A percentile compares a stretch with the other conserved stretches of the same genome.
Evolutionary conservation across 176 grass and related monocot species (phyloP).

Genomic region (Microstegium vimineum): DNA sequence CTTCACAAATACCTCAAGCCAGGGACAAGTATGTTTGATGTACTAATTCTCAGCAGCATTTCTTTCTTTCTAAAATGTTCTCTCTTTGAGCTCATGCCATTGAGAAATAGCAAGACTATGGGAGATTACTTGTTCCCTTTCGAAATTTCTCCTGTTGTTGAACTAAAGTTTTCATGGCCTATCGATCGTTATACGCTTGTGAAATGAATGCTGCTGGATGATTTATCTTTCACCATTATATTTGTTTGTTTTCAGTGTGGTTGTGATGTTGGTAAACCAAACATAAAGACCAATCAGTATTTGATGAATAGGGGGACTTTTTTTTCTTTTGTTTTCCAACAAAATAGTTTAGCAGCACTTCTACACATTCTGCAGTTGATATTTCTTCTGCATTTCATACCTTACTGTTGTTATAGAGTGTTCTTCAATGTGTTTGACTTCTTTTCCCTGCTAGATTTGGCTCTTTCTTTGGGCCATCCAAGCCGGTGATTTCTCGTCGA

Average conservation of each 20-base stretch:
- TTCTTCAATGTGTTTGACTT: not conserved
- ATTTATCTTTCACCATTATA: not conserved
- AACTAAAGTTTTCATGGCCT: not conserved
- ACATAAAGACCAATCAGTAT: not conserved
- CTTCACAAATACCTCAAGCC: slow-evolving; percentile 26
- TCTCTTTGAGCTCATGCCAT: not conserved
- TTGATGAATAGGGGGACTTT: not conserved
- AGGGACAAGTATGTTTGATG: slow-evolving; percentile 24
- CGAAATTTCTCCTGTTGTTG: not conserved
- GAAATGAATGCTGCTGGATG: not conserved
- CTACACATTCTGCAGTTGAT: not conserved
- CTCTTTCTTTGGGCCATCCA: slow-evolving; percentile 95
- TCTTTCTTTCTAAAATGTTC: not conserved
- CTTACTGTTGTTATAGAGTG: not conserved
- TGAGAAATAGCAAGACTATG: not conserved
- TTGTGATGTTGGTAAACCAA: not conserved
- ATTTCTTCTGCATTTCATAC: not conserved
- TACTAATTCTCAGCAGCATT: not conserved
- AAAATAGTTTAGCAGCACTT: not conserved
- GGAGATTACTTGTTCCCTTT: not conserved
- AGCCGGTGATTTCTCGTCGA: slow-evolving; percentile 74
- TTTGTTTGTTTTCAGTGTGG: not conserved
- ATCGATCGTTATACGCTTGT: not conserved
- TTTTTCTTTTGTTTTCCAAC: not conserved
- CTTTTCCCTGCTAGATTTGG: slow-evolving; percentile 60